Base-by-base conservation (phyloP, 768 basidiomycete species). In the Lentinula sp. region DNA sequence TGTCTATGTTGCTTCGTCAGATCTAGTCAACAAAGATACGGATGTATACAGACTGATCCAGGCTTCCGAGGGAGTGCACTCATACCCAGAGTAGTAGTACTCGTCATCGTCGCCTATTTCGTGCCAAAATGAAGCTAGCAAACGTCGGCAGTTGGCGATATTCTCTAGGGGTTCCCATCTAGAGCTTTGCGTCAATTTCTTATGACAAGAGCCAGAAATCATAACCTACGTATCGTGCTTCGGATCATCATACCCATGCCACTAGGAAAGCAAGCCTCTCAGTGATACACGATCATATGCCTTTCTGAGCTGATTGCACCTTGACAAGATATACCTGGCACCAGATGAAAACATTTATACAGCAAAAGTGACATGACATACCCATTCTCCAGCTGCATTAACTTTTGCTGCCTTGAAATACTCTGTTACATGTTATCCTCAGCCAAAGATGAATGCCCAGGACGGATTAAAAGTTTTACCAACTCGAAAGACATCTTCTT, bases 81-180 rank as follows among this genome's bases (percentile, higher is more conserved):
- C 71, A 49, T 80, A 72, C 9, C 84, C 86, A 35, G 76, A 60
- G 8, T 64, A 48, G 69, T 87, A 87, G 65, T 87, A 84, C 0
- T 77, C 53, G 58, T 87, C 68, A 61, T 89, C 85, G n/a, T 69
- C 68, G 1, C 87, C 87, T 18, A 89, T 65, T 56, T 86, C 77
- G 5, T 70, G 67, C 85, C 85, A 87, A 68, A 91, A 91, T 62
- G 83, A 84, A n/a, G 69, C 62, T 23, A 89, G 71, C 15, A 91
- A 75, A 21, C 84, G 78, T 13, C 79, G 70, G 67, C 89, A 91
- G 28, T 78, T 73, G 39, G 68, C 64, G 13, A 91, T 75, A 67
- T 91, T 88, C 5, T 71, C 72, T 55, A 76, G 71, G 8, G 89
- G 89, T 61, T 90, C 89, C 88, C 88, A 90, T 66, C 89, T 90